Evolutionary conservation across 2,329 filamentous ascomycete species (phyloP).

Genomic region (Chrysoporthe deuterocubensis): DNA sequence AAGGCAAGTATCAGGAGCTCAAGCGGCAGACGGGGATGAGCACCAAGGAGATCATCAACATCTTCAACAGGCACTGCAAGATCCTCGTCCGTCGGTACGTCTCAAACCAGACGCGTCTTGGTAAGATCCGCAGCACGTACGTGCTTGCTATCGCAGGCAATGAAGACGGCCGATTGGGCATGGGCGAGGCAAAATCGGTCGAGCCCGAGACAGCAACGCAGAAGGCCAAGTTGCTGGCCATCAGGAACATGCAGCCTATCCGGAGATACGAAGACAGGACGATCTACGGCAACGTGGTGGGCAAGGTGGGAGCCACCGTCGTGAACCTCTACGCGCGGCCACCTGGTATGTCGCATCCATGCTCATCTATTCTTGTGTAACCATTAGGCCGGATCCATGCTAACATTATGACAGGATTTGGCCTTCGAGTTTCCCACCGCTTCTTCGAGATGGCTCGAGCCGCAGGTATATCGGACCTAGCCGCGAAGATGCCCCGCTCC

Average conservation of each 20-base stretch:
- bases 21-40: constrained; percentile 60
- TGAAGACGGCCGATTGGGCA: constrained; percentile 79
- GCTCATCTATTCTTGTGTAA: not conserved
- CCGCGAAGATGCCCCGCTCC: constrained; percentile 80
- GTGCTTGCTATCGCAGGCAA: constrained; percentile 85
- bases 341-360: constrained; percentile 68
- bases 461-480: constrained; percentile 84
- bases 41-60: constrained; percentile 53
- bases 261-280: constrained; percentile 89
- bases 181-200: constrained; percentile 87
- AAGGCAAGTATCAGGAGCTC: constrained; percentile 54
- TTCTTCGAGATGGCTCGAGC: constrained; percentile 94
- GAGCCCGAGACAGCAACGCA: constrained; percentile 69
- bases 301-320: constrained; percentile 86
- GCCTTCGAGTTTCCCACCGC: constrained; percentile 85
- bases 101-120: constrained; percentile 92
- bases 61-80: constrained; percentile 63
- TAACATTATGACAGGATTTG: constrained; percentile 69
- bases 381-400: not conserved
- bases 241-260: constrained; percentile 92
- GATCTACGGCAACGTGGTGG: constrained; percentile 81
- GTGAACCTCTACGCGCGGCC: constrained; percentile 82
- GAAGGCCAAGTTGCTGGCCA: constrained; percentile 80
- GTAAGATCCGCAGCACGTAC: constrained; percentile 82
- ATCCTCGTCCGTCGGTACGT: constrained; percentile 75